Conservation (phyloP, 306 rosid species). For the Acacia melanoxylon region DNA sequence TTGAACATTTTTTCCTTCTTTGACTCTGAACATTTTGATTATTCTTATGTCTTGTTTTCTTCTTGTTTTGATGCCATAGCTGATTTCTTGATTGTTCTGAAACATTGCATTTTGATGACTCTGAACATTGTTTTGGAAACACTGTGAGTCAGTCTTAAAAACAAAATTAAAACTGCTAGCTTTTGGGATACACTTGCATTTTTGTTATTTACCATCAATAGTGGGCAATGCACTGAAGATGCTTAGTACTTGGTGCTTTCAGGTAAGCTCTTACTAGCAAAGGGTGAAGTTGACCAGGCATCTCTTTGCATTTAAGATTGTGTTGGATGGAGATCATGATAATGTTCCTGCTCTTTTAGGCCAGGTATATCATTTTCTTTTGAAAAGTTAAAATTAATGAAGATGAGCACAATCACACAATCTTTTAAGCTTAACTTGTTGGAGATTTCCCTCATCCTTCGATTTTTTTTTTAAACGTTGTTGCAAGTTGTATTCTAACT, state of each 20-base stretch:
- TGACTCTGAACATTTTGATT: no score
- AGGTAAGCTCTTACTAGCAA: constrained; percentile 98
- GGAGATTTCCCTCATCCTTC: constrained; percentile 4
- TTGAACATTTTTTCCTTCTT: no score
- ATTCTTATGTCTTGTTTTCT: no score
- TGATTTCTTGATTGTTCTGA: no score
- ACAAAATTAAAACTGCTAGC: no score
- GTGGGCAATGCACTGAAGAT: no score
- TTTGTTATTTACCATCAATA: constrained; percentile 16
- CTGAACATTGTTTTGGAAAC: no score
- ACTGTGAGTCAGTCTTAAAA: no score
- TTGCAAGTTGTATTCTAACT: background rate
- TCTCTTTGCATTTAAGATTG: constrained; percentile 95
- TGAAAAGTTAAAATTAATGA: background rate
- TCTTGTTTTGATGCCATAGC: no score
- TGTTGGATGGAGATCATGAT: constrained; percentile 89
- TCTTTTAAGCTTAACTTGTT: background rate
- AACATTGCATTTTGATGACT: no score
- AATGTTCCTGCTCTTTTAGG: constrained; percentile 97
- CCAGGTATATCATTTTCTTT: constrained; percentile 56
- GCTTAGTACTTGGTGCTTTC: constrained; percentile 39
- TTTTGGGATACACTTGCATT: no score
- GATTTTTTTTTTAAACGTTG: background rate
- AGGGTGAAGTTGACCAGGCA: constrained; percentile 97
- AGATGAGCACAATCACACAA: background rate